Conservation (phyloP, 169 alveolate species). For the Cryptosporidium bovis region DNA sequence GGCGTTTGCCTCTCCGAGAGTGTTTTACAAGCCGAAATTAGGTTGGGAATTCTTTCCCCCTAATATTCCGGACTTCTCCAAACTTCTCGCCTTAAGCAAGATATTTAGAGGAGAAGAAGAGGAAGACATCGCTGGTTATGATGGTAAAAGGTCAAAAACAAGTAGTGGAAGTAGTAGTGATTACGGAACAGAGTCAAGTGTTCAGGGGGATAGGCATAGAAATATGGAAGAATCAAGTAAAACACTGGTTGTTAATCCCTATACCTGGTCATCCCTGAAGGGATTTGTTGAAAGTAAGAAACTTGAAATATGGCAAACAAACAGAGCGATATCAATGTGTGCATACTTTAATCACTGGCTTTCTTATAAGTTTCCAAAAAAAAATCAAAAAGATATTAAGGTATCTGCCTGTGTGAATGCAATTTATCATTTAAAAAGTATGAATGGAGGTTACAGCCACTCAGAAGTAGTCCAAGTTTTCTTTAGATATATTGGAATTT, state of each 20-base stretch:
- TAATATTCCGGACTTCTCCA: slow-evolving; percentile 58
- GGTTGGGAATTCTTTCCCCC: slow-evolving; percentile 70
- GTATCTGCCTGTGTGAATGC: slow-evolving; percentile 31
- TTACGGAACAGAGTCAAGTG: background rate
- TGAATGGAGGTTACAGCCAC: slow-evolving; percentile 7
- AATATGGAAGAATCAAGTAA: background rate
- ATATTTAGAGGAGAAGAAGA: slow-evolving; percentile 9
- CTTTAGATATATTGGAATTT: slow-evolving; percentile 10
- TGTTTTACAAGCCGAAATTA: slow-evolving; percentile 47
- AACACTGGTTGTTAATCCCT: slow-evolving; percentile 7
- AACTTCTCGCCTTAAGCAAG: slow-evolving; percentile 35
- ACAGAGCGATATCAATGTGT: slow-evolving; percentile 64
- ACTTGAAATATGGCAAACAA: slow-evolving; percentile 63
- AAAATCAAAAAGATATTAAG: background rate
- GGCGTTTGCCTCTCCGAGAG: slow-evolving; percentile 74
- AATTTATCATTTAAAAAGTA: slow-evolving; percentile 11
- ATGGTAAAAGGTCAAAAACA: background rate
- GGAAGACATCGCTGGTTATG: background rate
- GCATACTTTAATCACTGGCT: slow-evolving; percentile 71
- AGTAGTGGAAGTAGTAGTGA: background rate
- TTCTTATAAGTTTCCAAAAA: slow-evolving; percentile 20
- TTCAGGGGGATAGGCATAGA: no score
- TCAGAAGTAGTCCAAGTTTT: slow-evolving; percentile 46
- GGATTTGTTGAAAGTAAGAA: background rate
- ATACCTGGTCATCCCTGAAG: slow-evolving; percentile 31